Base-by-base conservation (phyloP, 305 asterid genomes). In the Caryopteris hybrid region DNA sequence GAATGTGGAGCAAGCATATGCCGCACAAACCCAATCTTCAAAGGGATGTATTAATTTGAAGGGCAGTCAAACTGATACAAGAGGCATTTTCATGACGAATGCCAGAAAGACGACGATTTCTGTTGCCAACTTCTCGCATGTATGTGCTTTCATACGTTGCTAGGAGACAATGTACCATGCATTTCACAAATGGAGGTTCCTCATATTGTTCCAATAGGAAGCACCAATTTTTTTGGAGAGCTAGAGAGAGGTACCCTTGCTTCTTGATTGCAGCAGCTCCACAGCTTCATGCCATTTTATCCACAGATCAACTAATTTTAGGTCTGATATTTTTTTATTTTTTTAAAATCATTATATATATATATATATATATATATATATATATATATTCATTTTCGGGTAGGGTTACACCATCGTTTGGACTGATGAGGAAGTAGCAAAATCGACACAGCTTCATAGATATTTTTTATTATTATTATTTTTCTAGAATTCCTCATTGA, bases 21-120 rank as follows among this genome's bases (percentile, higher is more conserved):
- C 84, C 88, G 97, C 27, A 86, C 97, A 13, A 94, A 91, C 74
- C 96, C 97, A 57, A 91, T 94, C 66, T 94, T 94, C 72, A 94
- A 94, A 74, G 99, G 99, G 61, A 73, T 74, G 78, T 74, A 74
- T 46, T 74, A 66, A 68, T 60, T 31, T 51, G 53, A 73, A 48
- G 42, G 36, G 36, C 20, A 74, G 57, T 64, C 25, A 11, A 66
- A 63, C 43, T 51, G 51, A 66, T 59, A 6, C 11, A 41, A 53
- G 60, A 41, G 36, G 34, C 68, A 42, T 58, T 63, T 25, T 60
- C 68, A 42, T 27, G 20, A 11, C 52, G 51, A 29, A n/a, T n/a
- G n/a, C 13, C 47, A 17, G 31, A 45, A 59, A 12, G 41, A 57
- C n/a, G 67, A 65, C 7, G 20, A 22, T 34, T 67, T 52, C 14